phyloP scores from a whole-genome alignment of 768 basidiomycete genomes.

The Boletus speciosus region DNA sequence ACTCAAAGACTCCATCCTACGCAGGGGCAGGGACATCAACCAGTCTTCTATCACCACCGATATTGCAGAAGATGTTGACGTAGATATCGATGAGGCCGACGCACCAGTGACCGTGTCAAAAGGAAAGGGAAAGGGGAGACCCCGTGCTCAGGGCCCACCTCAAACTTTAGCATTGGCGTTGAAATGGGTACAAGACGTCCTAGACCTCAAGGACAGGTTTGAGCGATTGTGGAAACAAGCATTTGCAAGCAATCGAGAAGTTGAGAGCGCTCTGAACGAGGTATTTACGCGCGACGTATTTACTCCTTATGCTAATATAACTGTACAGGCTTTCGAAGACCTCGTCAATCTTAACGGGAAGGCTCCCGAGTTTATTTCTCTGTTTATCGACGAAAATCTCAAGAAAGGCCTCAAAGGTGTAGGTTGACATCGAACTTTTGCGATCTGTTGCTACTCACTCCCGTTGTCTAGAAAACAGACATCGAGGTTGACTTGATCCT shows the following conservation, averaged over 20 bases:
- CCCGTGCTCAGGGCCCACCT: constrained; percentile 38
- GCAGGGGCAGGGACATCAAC: constrained; percentile 79
- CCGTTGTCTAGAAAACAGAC: constrained; percentile 77
- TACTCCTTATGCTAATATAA: neutral
- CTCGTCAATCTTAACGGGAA: constrained; percentile 89
- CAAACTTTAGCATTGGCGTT: constrained; percentile 60
- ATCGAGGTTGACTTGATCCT: constrained; percentile 83
- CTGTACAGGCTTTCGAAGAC: constrained; percentile 77
- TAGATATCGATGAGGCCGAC: constrained; percentile 35
- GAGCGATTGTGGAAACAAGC: constrained; percentile 69
- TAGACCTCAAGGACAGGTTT: constrained; percentile 90
- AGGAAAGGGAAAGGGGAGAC: constrained; percentile 57
- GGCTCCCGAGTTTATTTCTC: constrained; percentile 89
- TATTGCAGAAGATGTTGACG: constrained; percentile 32
- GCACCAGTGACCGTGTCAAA: constrained; percentile 34
- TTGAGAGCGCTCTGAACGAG: constrained; percentile 83
- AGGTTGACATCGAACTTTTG: constrained; percentile 29
- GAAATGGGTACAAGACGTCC: constrained; percentile 90
- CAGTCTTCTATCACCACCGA: constrained; percentile 47
- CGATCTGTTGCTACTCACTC: neutral
- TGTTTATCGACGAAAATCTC: constrained; percentile 96
- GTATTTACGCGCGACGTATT: constrained; percentile 39
- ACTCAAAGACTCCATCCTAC: constrained; percentile 67
- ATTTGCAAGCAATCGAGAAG: constrained; percentile 66
- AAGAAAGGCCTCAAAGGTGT: constrained; percentile 94